phyloP scores from a whole-genome alignment of 2,329 filamentous ascomycete genomes.

The Fusarium hostae region DNA sequence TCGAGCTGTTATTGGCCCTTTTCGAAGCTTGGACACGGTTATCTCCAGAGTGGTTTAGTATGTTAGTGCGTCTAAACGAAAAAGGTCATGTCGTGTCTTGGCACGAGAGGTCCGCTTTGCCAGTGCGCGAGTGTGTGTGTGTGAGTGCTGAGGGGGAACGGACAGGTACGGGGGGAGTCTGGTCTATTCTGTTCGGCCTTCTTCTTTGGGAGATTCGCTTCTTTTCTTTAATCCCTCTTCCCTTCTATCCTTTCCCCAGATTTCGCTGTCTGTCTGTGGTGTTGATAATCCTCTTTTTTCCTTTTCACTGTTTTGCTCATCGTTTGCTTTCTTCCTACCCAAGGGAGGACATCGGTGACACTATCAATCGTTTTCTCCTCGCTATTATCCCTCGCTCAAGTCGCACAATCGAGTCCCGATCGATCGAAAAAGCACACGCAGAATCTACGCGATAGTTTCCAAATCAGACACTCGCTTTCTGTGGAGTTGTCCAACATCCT shows the following conservation, averaged over 20 bases:
- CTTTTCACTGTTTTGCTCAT: constrained; percentile 18
- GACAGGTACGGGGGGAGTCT: neutral
- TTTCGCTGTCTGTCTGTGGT: constrained; percentile 10
- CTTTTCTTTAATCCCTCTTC: constrained; percentile 36
- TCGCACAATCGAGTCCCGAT: constrained; percentile 31
- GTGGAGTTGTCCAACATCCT: neutral
- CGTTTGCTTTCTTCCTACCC: constrained; percentile 1
- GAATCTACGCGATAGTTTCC: constrained; percentile 8
- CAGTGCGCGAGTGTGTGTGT: neutral
- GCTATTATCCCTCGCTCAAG: constrained; percentile 19
- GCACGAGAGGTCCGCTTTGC: constrained; percentile 26
- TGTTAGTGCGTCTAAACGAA: constrained; percentile 27
- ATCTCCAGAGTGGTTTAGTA: constrained; percentile 29
- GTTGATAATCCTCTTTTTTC: constrained; percentile 23
- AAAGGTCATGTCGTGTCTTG: constrained; percentile 28
- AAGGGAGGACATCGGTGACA: constrained; percentile 20
- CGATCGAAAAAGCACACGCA: constrained; percentile 21
- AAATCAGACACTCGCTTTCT: constrained; percentile 1
- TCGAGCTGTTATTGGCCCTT: constrained; percentile 4
- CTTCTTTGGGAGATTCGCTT: constrained; percentile 5
- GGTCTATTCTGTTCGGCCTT: neutral
- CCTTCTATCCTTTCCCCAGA: constrained; percentile 10
- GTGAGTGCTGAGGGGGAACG: neutral
- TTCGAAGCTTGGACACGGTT: constrained; percentile 2
- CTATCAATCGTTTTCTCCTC: constrained; percentile 21